phyloP scores from a whole-genome alignment of 352 stramenopile species.

The Phytopythium ostracodes region DNA sequence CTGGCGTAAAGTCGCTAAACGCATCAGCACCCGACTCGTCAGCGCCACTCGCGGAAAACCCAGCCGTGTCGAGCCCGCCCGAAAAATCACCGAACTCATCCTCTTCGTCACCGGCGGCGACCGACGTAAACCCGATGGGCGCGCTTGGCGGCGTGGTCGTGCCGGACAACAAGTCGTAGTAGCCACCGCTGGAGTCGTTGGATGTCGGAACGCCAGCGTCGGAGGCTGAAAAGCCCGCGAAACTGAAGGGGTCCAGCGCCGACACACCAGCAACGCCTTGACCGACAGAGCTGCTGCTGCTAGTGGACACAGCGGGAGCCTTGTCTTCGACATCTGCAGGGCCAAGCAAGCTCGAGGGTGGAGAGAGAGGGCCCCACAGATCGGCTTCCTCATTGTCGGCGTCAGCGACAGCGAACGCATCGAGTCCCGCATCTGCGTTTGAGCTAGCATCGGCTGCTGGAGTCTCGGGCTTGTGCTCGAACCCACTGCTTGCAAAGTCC shows the following conservation, averaged over 20 bases:
- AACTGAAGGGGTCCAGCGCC: not conserved
- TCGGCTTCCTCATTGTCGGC: not conserved
- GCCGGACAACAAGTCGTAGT: not conserved
- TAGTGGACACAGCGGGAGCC: not conserved
- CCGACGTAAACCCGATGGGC: not conserved
- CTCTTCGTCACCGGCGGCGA: constrained; percentile 11
- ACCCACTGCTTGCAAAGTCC: not conserved
- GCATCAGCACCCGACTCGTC: not conserved
- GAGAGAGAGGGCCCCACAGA: constrained; percentile 2
- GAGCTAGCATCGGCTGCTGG: not conserved
- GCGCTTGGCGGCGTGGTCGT: not conserved
- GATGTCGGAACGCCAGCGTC: not conserved
- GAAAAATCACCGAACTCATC: constrained; percentile 18
- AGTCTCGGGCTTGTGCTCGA: not conserved
- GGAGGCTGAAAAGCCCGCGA: not conserved
- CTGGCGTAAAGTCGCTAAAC: not conserved
- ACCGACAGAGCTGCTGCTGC: not conserved
- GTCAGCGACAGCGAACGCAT: not conserved
- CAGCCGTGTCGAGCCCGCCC: not conserved
- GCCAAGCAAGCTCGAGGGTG: not conserved
- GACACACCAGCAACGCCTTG: not conserved
- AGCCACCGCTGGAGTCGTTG: not conserved
- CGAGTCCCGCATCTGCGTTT: not conserved
- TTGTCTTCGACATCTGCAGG: not conserved
- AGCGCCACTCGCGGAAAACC: not conserved